A percentile compares a stretch with the other conserved stretches of the same genome.
These are phyloP conservation scores for Lachancea lanzarotensis DNA, from an alignment of 805 yeast genomes.

Conservation along the genomic window DNA sequence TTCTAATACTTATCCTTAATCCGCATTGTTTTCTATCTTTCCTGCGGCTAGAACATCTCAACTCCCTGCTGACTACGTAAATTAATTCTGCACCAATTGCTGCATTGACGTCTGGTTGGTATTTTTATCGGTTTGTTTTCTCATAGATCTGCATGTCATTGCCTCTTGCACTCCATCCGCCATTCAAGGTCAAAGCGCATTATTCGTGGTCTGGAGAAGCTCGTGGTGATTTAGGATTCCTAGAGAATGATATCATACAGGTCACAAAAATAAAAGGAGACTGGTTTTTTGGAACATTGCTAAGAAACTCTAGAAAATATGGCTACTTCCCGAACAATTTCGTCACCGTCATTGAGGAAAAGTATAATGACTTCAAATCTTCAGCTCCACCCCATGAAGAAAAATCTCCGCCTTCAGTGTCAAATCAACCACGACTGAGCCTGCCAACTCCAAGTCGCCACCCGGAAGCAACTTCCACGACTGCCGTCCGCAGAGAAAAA, in stretches of 20 bases:
- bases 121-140: background rate
- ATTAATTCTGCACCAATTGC: too few species aligned
- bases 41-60: too few species aligned
- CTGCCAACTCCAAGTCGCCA: background rate
- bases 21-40: background rate
- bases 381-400: background rate
- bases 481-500: background rate
- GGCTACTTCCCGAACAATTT: constrained; percentile 88
- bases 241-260: constrained; percentile 89
- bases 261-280: constrained; percentile 81
- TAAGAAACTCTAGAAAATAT: constrained; percentile 59
- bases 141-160: constrained; percentile 2
- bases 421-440: background rate
- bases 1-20: background rate
- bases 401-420: background rate
- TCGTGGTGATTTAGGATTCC: constrained; percentile 83
- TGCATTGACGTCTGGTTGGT: too few species aligned
- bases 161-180: constrained; percentile 37
- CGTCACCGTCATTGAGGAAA: constrained; percentile 52
- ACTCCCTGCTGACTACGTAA: too few species aligned
- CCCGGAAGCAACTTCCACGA: background rate
- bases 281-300: constrained; percentile 84
- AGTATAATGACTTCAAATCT: constrained; percentile 8
- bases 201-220: constrained; percentile 94
- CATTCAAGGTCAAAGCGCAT: constrained; percentile 71